Conservation (phyloP, 768 basidiomycete genomes). For the Serpula lacrymans region DNA sequence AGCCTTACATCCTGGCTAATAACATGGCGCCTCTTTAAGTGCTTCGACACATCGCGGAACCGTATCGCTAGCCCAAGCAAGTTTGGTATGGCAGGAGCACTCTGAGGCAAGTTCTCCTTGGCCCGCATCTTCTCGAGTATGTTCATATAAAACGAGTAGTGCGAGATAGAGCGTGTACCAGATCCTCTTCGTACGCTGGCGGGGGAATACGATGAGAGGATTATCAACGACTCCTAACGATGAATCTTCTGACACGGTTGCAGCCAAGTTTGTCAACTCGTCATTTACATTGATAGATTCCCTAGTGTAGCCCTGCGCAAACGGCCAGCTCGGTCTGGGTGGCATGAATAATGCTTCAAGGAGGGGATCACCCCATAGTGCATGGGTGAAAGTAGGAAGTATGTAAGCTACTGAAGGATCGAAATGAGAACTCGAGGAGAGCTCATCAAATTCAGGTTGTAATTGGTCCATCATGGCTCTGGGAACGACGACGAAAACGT, state of each 20-base stretch:
- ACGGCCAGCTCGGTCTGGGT: constrained; percentile 42
- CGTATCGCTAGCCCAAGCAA: constrained; percentile 38
- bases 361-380: constrained; percentile 76
- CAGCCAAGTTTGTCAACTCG: too few relatives aligned
- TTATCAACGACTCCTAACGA: too few relatives aligned
- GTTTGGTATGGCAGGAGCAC: constrained; percentile 19
- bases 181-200: constrained; percentile 71
- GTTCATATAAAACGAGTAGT: constrained; percentile 46
- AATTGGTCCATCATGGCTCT: too few relatives aligned
- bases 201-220: constrained; percentile 53
- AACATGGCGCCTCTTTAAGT: constrained; percentile 41
- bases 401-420: constrained; percentile 39
- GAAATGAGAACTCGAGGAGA: constrained; percentile 33
- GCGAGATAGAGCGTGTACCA: constrained; percentile 76
- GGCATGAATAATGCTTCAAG: constrained; percentile 63
- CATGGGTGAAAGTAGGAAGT: constrained; percentile 44
- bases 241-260: too few relatives aligned
- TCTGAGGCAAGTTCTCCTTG: constrained; percentile 19
- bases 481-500: constrained; percentile 49
- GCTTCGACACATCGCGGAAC: constrained; percentile 37
- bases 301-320: constrained; percentile 63
- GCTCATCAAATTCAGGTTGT: too few relatives aligned
- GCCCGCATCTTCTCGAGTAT: constrained; percentile 22
- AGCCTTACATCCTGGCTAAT: constrained; percentile 17
- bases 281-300: too few relatives aligned